phyloP scores from a whole-genome alignment of 2,329 filamentous ascomycete genomes.

The Sphaerostilbella broomeana region DNA sequence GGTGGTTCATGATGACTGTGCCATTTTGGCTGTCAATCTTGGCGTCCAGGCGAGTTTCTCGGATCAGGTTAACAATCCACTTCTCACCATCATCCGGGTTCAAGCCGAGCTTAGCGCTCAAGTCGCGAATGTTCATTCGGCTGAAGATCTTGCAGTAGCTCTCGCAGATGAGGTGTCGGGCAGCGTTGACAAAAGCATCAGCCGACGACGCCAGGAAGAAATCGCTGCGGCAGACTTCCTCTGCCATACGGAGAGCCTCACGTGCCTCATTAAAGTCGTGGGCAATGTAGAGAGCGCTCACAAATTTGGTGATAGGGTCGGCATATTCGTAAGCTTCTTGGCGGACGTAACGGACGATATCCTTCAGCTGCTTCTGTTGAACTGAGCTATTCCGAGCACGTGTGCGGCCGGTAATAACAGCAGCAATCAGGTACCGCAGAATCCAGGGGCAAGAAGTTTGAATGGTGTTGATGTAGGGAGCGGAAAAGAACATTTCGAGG shows the following conservation, averaged over 20 bases:
- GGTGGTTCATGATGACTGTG: conserved; percentile 99
- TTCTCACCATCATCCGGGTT: conserved; percentile 96
- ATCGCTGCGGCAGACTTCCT: conserved; percentile 85
- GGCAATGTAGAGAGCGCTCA: conserved; percentile 90
- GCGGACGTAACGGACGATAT: conserved; percentile 87
- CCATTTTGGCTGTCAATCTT: conserved; percentile 99
- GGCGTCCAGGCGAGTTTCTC: conserved; percentile 92
- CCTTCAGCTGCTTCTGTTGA: conserved; percentile 98
- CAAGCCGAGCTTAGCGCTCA: conserved; percentile 84
- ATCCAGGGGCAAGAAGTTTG: conserved; percentile 97
- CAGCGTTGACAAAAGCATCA: conserved; percentile 87
- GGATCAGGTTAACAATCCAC: conserved; percentile 99
- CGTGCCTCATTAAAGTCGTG: conserved; percentile 82
- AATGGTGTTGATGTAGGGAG: conserved; percentile 98
- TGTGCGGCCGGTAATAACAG: conserved; percentile 88
- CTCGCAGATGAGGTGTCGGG: conserved; percentile 94
- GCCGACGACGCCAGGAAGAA: conserved; percentile 88
- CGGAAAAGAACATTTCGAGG: conserved; percentile 94
- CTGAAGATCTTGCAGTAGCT: conserved; percentile 99
- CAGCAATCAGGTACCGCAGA: conserved; percentile 84
- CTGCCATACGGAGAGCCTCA: conserved; percentile 81
- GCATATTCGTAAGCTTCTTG: conserved; percentile 97
- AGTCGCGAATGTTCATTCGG: conserved; percentile 94
- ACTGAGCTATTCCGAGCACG: conserved; percentile 72
- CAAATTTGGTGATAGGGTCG: conserved; percentile 92